Percentiles rank a stretch among this genome's conserved stretches.
Evolutionary conservation across 768 basidiomycete species (phyloP).

Genomic region (Rubroboletus pulcherrimus): DNA sequence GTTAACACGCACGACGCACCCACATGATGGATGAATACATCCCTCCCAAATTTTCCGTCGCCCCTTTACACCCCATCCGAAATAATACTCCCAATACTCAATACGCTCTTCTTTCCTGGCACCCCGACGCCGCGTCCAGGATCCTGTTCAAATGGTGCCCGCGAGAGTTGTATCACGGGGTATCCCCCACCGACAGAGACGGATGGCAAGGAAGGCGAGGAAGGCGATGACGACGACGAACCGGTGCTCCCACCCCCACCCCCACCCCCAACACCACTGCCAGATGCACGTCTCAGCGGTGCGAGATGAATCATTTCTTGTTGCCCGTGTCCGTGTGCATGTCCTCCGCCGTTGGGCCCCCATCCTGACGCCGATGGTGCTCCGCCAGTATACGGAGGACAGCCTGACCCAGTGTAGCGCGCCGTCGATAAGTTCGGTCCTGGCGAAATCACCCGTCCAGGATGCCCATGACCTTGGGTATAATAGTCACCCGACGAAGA

Average conservation of each 20-base stretch:
- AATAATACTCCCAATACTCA: constrained; percentile 72
- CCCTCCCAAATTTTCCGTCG: neutral
- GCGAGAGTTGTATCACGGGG: constrained; percentile 29
- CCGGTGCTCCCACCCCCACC: constrained; percentile 6
- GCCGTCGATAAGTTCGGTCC: constrained; percentile 14
- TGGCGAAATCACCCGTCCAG: constrained; percentile 18
- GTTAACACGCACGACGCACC: neutral
- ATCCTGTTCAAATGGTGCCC: constrained; percentile 32
- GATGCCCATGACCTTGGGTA: constrained; percentile 14
- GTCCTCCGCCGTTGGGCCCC: constrained; percentile 15
- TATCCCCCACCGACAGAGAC: constrained; percentile 16
- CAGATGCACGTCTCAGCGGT: constrained; percentile 27
- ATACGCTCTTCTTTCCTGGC: constrained; percentile 54
- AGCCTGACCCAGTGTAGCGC: constrained; percentile 13
- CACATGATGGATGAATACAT: neutral
- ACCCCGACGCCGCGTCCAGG: constrained; percentile 19
- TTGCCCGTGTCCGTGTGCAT: constrained; percentile 20
- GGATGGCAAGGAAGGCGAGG: constrained; percentile 27
- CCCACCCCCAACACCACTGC: neutral
- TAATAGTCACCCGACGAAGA: constrained; percentile 26
- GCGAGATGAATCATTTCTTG: constrained; percentile 36
- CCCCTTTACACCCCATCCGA: constrained; percentile 38
- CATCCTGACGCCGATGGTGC: constrained; percentile 9
- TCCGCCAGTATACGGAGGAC: constrained; percentile 6
- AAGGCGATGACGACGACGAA: constrained; percentile 27